These are phyloP conservation scores for Citrullus colocynthis DNA, from an alignment of 306 rosid genomes.

Conservation along the genomic window DNA sequence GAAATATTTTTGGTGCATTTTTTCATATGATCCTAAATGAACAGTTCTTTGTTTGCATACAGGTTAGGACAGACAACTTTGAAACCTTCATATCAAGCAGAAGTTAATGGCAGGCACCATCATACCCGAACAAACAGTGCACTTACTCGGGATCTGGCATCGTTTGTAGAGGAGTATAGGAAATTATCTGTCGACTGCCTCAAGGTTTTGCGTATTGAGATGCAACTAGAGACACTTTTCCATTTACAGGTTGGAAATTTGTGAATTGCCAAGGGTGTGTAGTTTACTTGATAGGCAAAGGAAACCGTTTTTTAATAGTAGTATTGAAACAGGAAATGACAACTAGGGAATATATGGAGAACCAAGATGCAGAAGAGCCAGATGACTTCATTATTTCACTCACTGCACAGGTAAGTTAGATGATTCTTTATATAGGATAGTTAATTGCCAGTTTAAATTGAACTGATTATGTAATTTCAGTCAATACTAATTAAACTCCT, in stretches of 20 bases:
- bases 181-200: conserved; percentile 91
- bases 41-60: conserved; percentile 9
- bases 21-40: not conserved
- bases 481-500: not conserved
- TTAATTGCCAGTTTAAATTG: not conserved
- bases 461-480: not conserved
- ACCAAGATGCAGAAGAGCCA: conserved; percentile 99
- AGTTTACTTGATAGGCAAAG: not conserved
- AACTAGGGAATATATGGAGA: conserved; percentile 80
- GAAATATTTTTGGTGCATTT: not conserved
- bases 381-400: conserved; percentile 92
- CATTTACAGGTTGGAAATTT: conserved; percentile 78
- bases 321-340: conserved; percentile 72
- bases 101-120: conserved; percentile 24
- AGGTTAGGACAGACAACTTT: conserved; percentile 70
- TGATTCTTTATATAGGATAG: not conserved
- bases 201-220: conserved; percentile 86
- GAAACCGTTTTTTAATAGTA: conserved; percentile 14
- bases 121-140: conserved; percentile 41
- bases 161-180: conserved; percentile 91
- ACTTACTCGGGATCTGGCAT: conserved; percentile 53
- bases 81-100: conserved; percentile 44
- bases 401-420: conserved; percentile 63
- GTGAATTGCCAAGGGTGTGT: not conserved
- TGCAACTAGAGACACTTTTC: conserved; percentile 90